phyloP scores from a whole-genome alignment of 352 stramenopile genomes.

The Stramenopiles sp. region DNA sequence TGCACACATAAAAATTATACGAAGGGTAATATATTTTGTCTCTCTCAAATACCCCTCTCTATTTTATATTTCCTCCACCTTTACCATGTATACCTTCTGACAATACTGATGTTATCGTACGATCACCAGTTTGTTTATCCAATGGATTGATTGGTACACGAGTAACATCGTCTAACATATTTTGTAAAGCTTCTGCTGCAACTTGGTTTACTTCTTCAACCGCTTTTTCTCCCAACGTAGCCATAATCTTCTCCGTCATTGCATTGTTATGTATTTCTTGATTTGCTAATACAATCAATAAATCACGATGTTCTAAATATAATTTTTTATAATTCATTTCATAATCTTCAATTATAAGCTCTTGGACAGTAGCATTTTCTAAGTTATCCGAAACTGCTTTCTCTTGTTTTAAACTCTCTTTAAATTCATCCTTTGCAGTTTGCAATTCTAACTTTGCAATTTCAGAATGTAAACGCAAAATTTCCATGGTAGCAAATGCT shows the following conservation, averaged over 20 bases:
- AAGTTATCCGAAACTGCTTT: neutral
- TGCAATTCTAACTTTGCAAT: neutral
- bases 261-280: neutral
- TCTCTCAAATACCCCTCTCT: too few relatives aligned
- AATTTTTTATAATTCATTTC: neutral
- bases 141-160: too few relatives aligned
- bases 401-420: neutral
- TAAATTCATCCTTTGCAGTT: too few relatives aligned
- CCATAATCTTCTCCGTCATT: neutral
- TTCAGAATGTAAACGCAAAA: neutral
- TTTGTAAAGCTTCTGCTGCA: neutral
- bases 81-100: too few relatives aligned
- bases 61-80: too few relatives aligned
- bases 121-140: too few relatives aligned
- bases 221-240: neutral
- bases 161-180: too few relatives aligned
- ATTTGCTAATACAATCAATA: neutral
- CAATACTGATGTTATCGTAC: too few relatives aligned
- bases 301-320: neutral
- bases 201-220: neutral
- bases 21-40: too few relatives aligned
- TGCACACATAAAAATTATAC: too few relatives aligned
- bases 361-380: neutral
- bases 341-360: neutral
- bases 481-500: neutral